Percentiles rank a stretch among this genome's conserved stretches.
Evolutionary conservation across 106 monocot genomes (phyloP).

Genomic region (Agapanthus africanus): DNA sequence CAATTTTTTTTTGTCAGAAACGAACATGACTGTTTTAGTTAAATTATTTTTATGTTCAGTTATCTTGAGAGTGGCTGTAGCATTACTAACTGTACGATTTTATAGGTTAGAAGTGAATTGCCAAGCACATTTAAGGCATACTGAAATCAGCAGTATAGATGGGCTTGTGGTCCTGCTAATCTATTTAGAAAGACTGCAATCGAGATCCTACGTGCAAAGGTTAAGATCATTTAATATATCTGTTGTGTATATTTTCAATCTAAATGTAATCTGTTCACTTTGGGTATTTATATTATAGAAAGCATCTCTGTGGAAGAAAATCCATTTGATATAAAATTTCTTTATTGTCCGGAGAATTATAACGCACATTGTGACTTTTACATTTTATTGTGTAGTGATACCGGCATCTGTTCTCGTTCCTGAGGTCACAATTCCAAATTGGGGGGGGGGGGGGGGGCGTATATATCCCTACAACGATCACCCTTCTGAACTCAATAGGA

Average conservation of each 20-base stretch:
- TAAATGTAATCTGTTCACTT: too few relatives aligned
- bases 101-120: constrained; percentile 48
- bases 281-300: neutral
- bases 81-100: too few relatives aligned
- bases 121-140: constrained; percentile 50
- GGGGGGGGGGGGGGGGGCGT: constrained; percentile 33
- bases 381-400: constrained; percentile 24
- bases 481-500: constrained; percentile 24
- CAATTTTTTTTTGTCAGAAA: too few relatives aligned
- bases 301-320: neutral
- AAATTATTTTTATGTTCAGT: too few relatives aligned
- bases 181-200: constrained; percentile 36
- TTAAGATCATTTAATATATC: too few relatives aligned
- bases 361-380: constrained; percentile 24
- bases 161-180: constrained; percentile 51
- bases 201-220: constrained; percentile 31
- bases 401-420: constrained; percentile 24
- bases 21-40: too few relatives aligned
- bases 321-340: constrained; percentile 6
- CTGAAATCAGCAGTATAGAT: constrained; percentile 41
- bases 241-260: too few relatives aligned
- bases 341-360: neutral
- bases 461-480: constrained; percentile 27
- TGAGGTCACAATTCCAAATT: constrained; percentile 26
- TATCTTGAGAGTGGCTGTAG: too few relatives aligned